A percentile compares a stretch with the other conserved stretches of the same genome.
Evolutionary conservation across 768 basidiomycete species (phyloP).

Genomic region (Rickenella mellea): DNA sequence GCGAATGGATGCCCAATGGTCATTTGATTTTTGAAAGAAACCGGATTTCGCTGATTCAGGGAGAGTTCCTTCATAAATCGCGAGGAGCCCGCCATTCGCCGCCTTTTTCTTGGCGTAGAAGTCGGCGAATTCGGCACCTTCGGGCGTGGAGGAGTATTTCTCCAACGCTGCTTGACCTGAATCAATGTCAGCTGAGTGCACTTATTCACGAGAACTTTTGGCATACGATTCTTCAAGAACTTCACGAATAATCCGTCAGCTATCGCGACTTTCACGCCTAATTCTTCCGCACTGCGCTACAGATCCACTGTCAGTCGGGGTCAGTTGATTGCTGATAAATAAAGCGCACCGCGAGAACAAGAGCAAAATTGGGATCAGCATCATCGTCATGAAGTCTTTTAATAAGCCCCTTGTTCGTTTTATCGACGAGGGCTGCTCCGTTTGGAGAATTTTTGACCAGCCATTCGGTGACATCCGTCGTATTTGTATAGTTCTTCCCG

Average conservation of each 20-base stretch:
- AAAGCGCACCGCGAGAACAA: conserved; percentile 27
- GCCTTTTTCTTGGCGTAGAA: conserved; percentile 36
- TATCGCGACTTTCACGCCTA: too few species aligned
- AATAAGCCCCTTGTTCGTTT: conserved; percentile 23
- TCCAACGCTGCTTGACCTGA: conserved; percentile 35
- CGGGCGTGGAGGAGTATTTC: conserved; percentile 23
- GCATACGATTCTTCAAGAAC: too few species aligned
- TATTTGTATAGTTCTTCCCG: conserved; percentile 28
- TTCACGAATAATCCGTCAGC: too few species aligned
- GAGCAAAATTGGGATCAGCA: conserved; percentile 44
- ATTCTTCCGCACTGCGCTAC: too few species aligned
- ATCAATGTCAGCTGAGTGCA: too few species aligned
- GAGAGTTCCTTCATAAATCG: conserved; percentile 30
- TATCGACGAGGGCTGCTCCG: conserved; percentile 21
- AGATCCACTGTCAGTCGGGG: too few species aligned
- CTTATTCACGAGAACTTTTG: too few species aligned
- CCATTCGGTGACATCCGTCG: conserved; percentile 29
- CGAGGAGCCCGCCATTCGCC: conserved; percentile 28
- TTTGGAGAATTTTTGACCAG: conserved; percentile 29
- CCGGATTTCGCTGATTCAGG: conserved; percentile 22
- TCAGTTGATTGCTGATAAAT: too few species aligned
- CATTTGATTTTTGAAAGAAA: conserved; percentile 29
- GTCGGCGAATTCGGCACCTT: conserved; percentile 25
- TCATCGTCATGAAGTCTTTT: conserved; percentile 33
- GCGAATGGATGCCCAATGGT: conserved; percentile 28